These are phyloP conservation scores for Sphagnum magellanicum DNA, from an alignment of 228 moss, liverwort and hornwort genomes.

Conservation along the genomic window DNA sequence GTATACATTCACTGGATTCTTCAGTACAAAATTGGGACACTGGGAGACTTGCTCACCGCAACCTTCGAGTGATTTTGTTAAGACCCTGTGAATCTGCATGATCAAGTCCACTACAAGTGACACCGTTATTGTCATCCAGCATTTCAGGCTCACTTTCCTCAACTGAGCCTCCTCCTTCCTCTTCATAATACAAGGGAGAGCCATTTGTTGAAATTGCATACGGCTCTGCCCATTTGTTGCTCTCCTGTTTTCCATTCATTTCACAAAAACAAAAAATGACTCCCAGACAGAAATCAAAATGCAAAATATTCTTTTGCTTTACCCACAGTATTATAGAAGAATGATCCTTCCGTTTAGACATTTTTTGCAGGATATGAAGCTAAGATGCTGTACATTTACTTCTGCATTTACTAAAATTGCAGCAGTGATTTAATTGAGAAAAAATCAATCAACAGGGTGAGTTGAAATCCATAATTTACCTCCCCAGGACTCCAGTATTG, in stretches of 20 bases:
- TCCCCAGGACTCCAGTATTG: slow-evolving; percentile 57
- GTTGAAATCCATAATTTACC: too few relatives aligned
- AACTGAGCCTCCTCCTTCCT: slow-evolving; percentile 4
- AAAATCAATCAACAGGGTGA: too few relatives aligned
- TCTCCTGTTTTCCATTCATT: slow-evolving; percentile 20
- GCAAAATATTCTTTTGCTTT: too few relatives aligned
- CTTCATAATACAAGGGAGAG: slow-evolving; percentile 22
- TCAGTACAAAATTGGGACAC: background rate
- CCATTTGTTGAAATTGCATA: slow-evolving; percentile 38
- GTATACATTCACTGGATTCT: background rate
- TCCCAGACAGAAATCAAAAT: too few relatives aligned
- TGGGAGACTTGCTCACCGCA: slow-evolving; percentile 7
- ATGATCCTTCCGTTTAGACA: too few relatives aligned
- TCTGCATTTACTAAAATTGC: too few relatives aligned
- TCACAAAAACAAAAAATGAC: too few relatives aligned
- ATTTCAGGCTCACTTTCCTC: slow-evolving; percentile 7
- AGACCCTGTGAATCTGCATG: slow-evolving; percentile 48
- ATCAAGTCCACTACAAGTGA: slow-evolving; percentile 39
- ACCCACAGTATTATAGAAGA: too few relatives aligned
- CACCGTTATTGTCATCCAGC: slow-evolving; percentile 27
- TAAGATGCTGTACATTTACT: too few relatives aligned
- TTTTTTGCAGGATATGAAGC: too few relatives aligned
- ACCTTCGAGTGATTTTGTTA: slow-evolving; percentile 35
- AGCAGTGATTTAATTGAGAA: too few relatives aligned
- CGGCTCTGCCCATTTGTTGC: slow-evolving; percentile 51